Evolutionary conservation across 1,284 basidiomycete species (phyloP).

Genomic region (Coriolopsis trogii): DNA sequence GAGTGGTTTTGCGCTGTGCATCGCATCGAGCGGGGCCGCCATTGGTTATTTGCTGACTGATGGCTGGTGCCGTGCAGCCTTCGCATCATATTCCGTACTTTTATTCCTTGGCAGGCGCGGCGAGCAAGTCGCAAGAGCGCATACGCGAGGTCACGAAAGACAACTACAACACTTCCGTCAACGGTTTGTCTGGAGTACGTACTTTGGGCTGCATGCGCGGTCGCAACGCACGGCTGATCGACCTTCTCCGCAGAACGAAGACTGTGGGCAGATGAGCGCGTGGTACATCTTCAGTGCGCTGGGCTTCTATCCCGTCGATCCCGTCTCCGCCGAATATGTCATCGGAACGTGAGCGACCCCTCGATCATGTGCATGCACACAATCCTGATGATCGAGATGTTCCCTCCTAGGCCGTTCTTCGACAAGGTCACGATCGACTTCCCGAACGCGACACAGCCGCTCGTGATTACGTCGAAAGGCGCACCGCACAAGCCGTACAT

Average conservation of each 20-base stretch:
- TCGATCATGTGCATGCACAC: neutral
- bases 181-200: constrained; percentile 69
- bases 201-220: neutral
- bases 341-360: constrained; percentile 63
- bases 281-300: constrained; percentile 85
- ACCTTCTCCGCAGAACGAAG: constrained; percentile 66
- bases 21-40: no score
- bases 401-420: constrained; percentile 61
- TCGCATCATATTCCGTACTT: constrained; percentile 86
- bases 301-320: constrained; percentile 88
- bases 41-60: neutral
- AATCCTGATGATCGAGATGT: neutral
- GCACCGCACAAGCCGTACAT: constrained; percentile 63
- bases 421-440: constrained; percentile 62
- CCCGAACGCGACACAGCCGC: constrained; percentile 41
- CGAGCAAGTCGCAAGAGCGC: constrained; percentile 71
- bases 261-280: constrained; percentile 88
- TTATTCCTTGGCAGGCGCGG: constrained; percentile 71
- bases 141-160: constrained; percentile 64
- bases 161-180: constrained; percentile 71
- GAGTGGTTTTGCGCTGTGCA: neutral
- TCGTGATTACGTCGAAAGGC: constrained; percentile 56
- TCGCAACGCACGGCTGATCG: neutral
- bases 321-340: constrained; percentile 73
- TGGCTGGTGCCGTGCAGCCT: constrained; percentile 44